Conservation (phyloP, 2,329 filamentous ascomycete species). For the Bertia moriformis region DNA sequence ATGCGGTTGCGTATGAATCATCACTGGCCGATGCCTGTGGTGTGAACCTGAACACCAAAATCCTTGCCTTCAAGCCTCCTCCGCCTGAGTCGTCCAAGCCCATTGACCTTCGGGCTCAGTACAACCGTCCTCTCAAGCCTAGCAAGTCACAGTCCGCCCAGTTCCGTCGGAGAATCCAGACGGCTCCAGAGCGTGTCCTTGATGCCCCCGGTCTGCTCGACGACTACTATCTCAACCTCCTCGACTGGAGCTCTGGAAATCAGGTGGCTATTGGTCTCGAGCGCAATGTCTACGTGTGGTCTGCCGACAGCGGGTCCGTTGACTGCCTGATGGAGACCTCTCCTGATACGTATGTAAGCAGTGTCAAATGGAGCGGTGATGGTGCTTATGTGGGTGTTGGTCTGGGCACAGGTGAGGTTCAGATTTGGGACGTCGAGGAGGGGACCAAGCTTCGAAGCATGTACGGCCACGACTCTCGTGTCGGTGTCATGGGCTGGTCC, state of each 20-base stretch:
- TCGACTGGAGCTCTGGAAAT: conserved; percentile 96
- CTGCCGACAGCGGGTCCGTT: conserved; percentile 81
- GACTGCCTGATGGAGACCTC: conserved; percentile 76
- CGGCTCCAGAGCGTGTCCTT: conserved; percentile 86
- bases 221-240: conserved; percentile 96
- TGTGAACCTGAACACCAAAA: conserved; percentile 83
- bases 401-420: conserved; percentile 86
- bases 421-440: conserved; percentile 98
- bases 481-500: conserved; percentile 98
- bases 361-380: conserved; percentile 96
- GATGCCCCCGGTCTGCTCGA: conserved; percentile 92
- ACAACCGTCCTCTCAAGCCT: conserved; percentile 87
- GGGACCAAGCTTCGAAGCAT: conserved; percentile 92
- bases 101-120: conserved; percentile 91
- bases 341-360: conserved; percentile 88
- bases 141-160: conserved; percentile 63
- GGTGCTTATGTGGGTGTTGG: conserved; percentile 93
- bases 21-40: conserved; percentile 82
- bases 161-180: conserved; percentile 80
- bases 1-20: conserved; percentile 81
- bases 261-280: conserved; percentile 96
- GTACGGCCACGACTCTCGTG: conserved; percentile 91
- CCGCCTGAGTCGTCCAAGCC: conserved; percentile 97
- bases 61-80: conserved; percentile 94
- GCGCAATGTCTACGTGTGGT: conserved; percentile 97